phyloP scores from a whole-genome alignment of 1,284 basidiomycete species.

The Puccinia brachypodii region DNA sequence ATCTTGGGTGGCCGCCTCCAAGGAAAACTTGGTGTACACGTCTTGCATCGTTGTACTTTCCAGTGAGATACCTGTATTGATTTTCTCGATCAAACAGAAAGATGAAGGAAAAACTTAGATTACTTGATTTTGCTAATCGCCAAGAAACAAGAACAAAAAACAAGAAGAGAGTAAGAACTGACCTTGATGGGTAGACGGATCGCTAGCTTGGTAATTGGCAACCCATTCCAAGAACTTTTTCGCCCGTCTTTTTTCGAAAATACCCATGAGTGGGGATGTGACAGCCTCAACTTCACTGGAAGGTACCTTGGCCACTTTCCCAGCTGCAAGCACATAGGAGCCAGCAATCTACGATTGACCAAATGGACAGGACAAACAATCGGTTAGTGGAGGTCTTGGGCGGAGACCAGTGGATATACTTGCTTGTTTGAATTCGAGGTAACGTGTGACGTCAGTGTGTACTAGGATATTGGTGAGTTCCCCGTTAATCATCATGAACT shows the following conservation, averaged over 20 bases:
- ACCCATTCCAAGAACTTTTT: conserved; percentile 99
- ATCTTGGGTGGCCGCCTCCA: conserved; percentile 96
- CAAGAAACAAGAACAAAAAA: background rate
- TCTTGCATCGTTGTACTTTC: conserved; percentile 85
- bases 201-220: conserved; percentile 90
- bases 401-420: background rate
- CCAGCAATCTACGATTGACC: conserved; percentile 70
- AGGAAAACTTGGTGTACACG: conserved; percentile 94
- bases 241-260: conserved; percentile 96
- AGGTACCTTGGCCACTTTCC: conserved; percentile 95
- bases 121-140: too few relatives aligned
- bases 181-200: conserved; percentile 95
- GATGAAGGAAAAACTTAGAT: background rate
- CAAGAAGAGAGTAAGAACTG: conserved; percentile 51
- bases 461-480: conserved; percentile 98
- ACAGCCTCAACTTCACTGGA: conserved; percentile 98
- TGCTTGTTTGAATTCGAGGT: conserved; percentile 96
- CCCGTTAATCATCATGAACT: conserved; percentile 97
- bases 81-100: background rate
- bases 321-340: conserved; percentile 95
- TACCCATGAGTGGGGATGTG: conserved; percentile 88
- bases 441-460: conserved; percentile 97
- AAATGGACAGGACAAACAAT: background rate
- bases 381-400: background rate
- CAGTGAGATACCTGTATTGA: conserved; percentile 74